Evolutionary conservation across 2,329 filamentous ascomycete species (phyloP).

Genomic region (Ustilaginoidea virens): DNA sequence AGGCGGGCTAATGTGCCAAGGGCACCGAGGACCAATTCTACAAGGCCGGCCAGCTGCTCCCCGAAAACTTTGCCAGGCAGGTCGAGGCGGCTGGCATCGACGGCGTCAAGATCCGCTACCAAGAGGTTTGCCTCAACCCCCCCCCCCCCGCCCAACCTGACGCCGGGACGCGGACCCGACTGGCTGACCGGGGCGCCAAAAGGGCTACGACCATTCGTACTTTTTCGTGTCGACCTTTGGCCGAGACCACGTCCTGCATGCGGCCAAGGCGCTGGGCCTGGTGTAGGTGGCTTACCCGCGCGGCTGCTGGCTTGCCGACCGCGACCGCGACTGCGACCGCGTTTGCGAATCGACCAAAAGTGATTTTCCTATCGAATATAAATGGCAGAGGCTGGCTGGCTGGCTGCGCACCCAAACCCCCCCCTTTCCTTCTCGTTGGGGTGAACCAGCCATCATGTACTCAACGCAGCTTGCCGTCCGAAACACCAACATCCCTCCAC

Average conservation of each 20-base stretch:
- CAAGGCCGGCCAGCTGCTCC: conserved; percentile 80
- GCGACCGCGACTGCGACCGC: too few relatives aligned
- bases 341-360: too few relatives aligned
- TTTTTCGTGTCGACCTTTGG: conserved; percentile 89
- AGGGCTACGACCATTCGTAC: conserved; percentile 94
- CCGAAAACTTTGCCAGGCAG: conserved; percentile 78
- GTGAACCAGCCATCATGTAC: not conserved
- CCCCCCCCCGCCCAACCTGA: not conserved
- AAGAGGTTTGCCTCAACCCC: conserved; percentile 36
- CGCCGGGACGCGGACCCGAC: too few relatives aligned
- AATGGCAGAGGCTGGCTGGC: too few relatives aligned
- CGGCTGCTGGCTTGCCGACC: too few relatives aligned
- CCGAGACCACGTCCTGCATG: conserved; percentile 81
- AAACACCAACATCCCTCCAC: too few relatives aligned
- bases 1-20: conserved; percentile 19
- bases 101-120: conserved; percentile 67
- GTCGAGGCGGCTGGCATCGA: conserved; percentile 60
- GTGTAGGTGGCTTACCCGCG: too few relatives aligned
- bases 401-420: too few relatives aligned
- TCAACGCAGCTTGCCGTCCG: too few relatives aligned
- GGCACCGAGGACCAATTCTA: conserved; percentile 95
- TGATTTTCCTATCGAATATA: too few relatives aligned
- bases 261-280: conserved; percentile 60
- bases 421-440: too few relatives aligned
- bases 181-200: too few relatives aligned